phyloP scores from a whole-genome alignment of 306 rosid genomes.

The Sicyos baderoa region DNA sequence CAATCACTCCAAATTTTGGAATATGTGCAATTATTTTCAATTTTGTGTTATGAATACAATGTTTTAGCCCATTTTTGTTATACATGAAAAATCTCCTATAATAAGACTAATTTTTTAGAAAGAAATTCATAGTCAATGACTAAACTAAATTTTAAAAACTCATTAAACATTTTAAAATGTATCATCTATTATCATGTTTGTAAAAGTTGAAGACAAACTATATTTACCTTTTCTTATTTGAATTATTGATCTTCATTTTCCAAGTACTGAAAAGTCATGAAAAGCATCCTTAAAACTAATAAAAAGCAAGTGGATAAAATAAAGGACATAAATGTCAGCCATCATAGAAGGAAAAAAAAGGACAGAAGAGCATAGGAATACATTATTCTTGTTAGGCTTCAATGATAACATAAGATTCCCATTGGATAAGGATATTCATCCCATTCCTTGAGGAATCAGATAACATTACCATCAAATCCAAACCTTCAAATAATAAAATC shows the following conservation, averaged over 20 bases:
- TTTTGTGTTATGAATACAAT: too few relatives aligned
- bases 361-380: not conserved
- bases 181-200: not conserved
- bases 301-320: not conserved
- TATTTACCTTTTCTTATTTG: not conserved
- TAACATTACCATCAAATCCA: not conserved
- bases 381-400: not conserved
- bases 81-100: too few relatives aligned
- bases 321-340: not conserved
- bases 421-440: constrained; percentile 16
- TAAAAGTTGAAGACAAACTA: too few relatives aligned
- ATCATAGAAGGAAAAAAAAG: not conserved
- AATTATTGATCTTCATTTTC: not conserved
- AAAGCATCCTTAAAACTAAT: not conserved
- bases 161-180: not conserved
- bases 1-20: too few relatives aligned
- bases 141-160: too few relatives aligned
- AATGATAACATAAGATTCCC: constrained; percentile 9
- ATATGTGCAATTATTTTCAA: too few relatives aligned
- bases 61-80: too few relatives aligned
- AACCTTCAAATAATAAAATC: not conserved
- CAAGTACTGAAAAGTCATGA: not conserved
- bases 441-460: not conserved
- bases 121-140: too few relatives aligned
- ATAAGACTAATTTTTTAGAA: too few relatives aligned